Conservation (phyloP, 768 basidiomycete species). For the Lactarius trivialis region DNA sequence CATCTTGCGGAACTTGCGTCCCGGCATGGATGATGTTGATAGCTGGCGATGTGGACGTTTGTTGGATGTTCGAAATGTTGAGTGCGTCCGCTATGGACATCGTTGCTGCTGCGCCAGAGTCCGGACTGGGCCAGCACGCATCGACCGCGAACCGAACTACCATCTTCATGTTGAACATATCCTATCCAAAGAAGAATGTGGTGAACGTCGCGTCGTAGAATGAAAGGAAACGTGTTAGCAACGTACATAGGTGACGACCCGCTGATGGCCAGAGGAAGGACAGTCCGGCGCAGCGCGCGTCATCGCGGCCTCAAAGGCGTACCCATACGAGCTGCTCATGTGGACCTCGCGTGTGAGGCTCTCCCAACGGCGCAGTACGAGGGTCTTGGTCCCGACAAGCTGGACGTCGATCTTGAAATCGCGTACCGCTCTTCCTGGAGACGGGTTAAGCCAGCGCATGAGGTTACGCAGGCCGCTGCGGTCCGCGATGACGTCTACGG, state of each 20-base stretch:
- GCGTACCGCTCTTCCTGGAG: too few species aligned
- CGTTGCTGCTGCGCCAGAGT: neutral
- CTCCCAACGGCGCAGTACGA: slow-evolving; percentile 59
- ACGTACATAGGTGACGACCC: slow-evolving; percentile 58
- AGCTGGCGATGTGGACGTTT: neutral
- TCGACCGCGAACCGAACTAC: too few species aligned
- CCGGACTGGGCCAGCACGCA: slow-evolving; percentile 24
- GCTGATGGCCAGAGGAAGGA: slow-evolving; percentile 50
- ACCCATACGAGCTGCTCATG: slow-evolving; percentile 42
- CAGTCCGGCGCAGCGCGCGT: slow-evolving; percentile 46
- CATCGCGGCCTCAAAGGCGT: slow-evolving; percentile 54
- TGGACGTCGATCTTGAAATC: too few species aligned
- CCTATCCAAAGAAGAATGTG: slow-evolving; percentile 31
- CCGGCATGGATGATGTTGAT: slow-evolving; percentile 17
- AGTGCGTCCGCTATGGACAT: slow-evolving; percentile 25
- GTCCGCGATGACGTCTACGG: slow-evolving; percentile 53
- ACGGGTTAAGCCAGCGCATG: slow-evolving; percentile 41
- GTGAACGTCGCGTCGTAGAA: too few species aligned
- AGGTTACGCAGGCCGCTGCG: slow-evolving; percentile 62
- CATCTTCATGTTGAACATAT: too few species aligned
- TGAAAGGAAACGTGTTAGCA: neutral
- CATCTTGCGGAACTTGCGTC: too few species aligned
- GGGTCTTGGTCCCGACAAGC: too few species aligned
- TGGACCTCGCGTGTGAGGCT: slow-evolving; percentile 28
- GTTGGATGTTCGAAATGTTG: slow-evolving; percentile 15